Base-by-base conservation (phyloP, 2,329 filamentous ascomycete species). In the Aspergillus fumigatiaffinis region DNA sequence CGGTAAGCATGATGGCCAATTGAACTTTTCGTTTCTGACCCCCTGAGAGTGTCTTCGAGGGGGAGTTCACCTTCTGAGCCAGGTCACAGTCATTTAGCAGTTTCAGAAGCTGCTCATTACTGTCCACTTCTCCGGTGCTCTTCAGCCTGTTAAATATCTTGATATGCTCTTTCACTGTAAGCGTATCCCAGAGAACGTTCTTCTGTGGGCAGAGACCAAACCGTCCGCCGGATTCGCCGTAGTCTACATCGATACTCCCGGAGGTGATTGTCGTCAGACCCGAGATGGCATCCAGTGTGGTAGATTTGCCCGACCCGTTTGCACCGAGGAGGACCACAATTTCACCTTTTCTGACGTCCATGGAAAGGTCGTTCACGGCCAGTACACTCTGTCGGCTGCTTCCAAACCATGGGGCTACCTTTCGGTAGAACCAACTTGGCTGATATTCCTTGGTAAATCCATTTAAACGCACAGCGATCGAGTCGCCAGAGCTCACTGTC, bases 11-110 rank as follows among this genome's bases (percentile, higher is more conserved):
- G 86, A 96, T 93, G 4, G 91, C 92, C 2, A 97, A 80, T 72
- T 97, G 92, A 8, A 96, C 80, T 72, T 97, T 97, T 53, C 92
- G 82, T 76, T 96, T 96, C 73, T 97, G 92, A 0, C 92, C 92
- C 8, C 92, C 92, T 2, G 91, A 96, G 0, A 97, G 79, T 0
- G 91, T 95, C 68, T 86, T 87, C 0, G 91, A 84, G 59, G 82
- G 79, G 0, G 92, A 88, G 38, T 85, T 83, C 44, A 86, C 77
- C 75, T 97, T 97, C 53, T 85, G 81, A 23, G 82, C 82, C 1
- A 97, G 81, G 70, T 96, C 93, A 61, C 94, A 86, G 0, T 86
- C 81, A 5, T 76, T 75, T 52, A 94, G 85, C 1, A 95, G 81
- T 8, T 85, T 77, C 21, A 78, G 72, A 20, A 90, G 85, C 51